These are phyloP conservation scores for Phytophthora multivora DNA, from an alignment of 352 stramenopile species.

Conservation along the genomic window DNA sequence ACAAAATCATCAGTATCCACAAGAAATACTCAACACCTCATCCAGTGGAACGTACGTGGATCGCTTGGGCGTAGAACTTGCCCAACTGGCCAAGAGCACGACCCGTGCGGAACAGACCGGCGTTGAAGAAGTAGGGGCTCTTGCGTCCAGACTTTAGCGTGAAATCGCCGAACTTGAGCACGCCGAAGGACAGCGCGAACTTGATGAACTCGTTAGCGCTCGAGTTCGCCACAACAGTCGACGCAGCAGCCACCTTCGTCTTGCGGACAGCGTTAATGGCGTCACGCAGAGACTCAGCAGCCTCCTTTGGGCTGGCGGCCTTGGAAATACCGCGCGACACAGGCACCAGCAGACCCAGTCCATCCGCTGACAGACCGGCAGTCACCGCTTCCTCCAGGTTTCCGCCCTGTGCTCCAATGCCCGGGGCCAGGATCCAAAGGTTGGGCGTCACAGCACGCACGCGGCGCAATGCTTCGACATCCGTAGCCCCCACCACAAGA, in stretches of 20 bases:
- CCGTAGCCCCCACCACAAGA: slow-evolving; percentile 98
- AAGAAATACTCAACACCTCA: neutral
- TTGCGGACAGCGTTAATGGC: slow-evolving; percentile 93
- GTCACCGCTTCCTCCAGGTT: slow-evolving; percentile 91
- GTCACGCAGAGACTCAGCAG: slow-evolving; percentile 91
- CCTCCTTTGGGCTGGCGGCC: slow-evolving; percentile 86
- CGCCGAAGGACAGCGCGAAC: slow-evolving; percentile 94
- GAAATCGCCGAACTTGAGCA: slow-evolving; percentile 98
- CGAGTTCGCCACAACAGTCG: slow-evolving; percentile 23
- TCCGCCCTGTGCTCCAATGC: slow-evolving; percentile 94
- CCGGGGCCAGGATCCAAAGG: slow-evolving; percentile 98
- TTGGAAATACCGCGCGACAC: slow-evolving; percentile 97
- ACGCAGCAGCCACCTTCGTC: slow-evolving; percentile 42
- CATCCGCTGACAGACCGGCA: slow-evolving; percentile 82
- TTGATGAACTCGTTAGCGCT: slow-evolving; percentile 96
- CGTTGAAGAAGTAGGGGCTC: slow-evolving; percentile 99
- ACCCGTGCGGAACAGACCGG: slow-evolving; percentile 96
- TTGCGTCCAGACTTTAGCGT: slow-evolving; percentile 97
- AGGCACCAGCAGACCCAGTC: slow-evolving; percentile 95
- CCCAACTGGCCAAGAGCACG: slow-evolving; percentile 92
- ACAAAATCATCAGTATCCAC: slow-evolving; percentile 10
- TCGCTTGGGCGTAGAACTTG: slow-evolving; percentile 94
- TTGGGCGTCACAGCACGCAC: slow-evolving; percentile 85
- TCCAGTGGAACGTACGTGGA: slow-evolving; percentile 65
- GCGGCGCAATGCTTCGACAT: slow-evolving; percentile 90